These are phyloP conservation scores for Microcyclospora tardicrescens DNA, from an alignment of 2,329 filamentous ascomycete genomes.

Conservation along the genomic window DNA sequence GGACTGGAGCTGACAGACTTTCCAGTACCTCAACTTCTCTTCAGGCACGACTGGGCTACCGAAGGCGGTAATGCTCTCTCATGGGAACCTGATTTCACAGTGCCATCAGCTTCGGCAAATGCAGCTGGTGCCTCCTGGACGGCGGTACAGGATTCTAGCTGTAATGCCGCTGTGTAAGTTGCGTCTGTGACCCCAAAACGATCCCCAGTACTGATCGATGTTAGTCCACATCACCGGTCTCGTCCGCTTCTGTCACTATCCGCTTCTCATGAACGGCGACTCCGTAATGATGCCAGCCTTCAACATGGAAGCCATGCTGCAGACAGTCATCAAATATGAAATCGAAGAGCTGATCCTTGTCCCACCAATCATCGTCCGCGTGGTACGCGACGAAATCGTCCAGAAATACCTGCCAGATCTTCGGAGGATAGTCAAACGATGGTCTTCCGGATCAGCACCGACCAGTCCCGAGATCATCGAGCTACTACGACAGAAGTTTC, in stretches of 20 bases:
- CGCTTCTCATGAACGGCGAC: slow-evolving; percentile 47
- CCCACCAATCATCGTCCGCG: slow-evolving; percentile 46
- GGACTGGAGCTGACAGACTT: not conserved
- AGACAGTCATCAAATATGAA: slow-evolving; percentile 36
- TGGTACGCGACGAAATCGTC: slow-evolving; percentile 43
- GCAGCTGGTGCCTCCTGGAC: slow-evolving; percentile 31
- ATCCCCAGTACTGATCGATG: not conserved
- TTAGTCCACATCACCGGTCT: slow-evolving; percentile 47
- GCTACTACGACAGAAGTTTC: slow-evolving; percentile 42
- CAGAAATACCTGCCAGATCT: slow-evolving; percentile 42
- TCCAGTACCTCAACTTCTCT: slow-evolving; percentile 12
- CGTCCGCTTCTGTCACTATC: slow-evolving; percentile 48
- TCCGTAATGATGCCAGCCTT: slow-evolving; percentile 51
- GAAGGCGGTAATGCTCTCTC: slow-evolving; percentile 33
- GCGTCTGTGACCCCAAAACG: not conserved
- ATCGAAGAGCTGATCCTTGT: slow-evolving; percentile 45
- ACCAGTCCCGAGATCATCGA: slow-evolving; percentile 44
- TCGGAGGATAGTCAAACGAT: slow-evolving; percentile 32
- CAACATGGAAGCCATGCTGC: slow-evolving; percentile 44
- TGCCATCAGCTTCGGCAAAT: slow-evolving; percentile 43
- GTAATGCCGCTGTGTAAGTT: slow-evolving; percentile 39
- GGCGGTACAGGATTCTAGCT: slow-evolving; percentile 37
- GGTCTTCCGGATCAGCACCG: slow-evolving; percentile 49
- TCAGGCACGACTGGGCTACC: slow-evolving; percentile 30
- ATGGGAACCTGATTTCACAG: slow-evolving; percentile 42